phyloP scores from a whole-genome alignment of 352 stramenopile genomes.

The Globisporangium orthogonon region DNA sequence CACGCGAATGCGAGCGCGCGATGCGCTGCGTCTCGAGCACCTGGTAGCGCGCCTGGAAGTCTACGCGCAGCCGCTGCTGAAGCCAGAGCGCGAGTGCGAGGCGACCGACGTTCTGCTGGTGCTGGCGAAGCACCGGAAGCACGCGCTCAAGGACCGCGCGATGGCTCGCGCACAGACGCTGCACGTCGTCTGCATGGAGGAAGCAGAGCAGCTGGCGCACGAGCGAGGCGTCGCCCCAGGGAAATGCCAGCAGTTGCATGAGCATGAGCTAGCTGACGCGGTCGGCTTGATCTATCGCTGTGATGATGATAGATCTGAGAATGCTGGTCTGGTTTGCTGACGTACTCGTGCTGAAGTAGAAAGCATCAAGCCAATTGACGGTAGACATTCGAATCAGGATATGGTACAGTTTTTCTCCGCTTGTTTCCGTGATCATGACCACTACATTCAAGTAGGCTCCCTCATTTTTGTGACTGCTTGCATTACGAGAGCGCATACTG shows the following conservation, averaged over 20 bases:
- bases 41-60: conserved; percentile 46
- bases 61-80: conserved; percentile 20
- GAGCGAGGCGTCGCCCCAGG: conserved; percentile 11
- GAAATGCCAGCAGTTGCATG: conserved; percentile 1
- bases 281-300: too few relatives aligned
- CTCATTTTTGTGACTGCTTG: too few relatives aligned
- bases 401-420: too few relatives aligned
- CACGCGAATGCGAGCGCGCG: conserved; percentile 23
- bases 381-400: too few relatives aligned
- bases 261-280: too few relatives aligned
- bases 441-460: too few relatives aligned
- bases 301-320: background rate
- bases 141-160: conserved; percentile 16
- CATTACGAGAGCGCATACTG: too few relatives aligned
- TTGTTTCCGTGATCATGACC: too few relatives aligned
- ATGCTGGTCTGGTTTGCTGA: background rate
- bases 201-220: conserved; percentile 24
- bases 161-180: conserved; percentile 17
- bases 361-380: too few relatives aligned
- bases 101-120: conserved; percentile 13
- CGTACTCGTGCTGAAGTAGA: background rate
- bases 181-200: conserved; percentile 19
- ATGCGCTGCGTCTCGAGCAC: conserved; percentile 44
- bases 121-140: conserved; percentile 15
- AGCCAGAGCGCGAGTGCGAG: conserved; percentile 35